Base-by-base conservation (phyloP, 2,329 filamentous ascomycete genomes). In the Cordyceps cicadae region DNA sequence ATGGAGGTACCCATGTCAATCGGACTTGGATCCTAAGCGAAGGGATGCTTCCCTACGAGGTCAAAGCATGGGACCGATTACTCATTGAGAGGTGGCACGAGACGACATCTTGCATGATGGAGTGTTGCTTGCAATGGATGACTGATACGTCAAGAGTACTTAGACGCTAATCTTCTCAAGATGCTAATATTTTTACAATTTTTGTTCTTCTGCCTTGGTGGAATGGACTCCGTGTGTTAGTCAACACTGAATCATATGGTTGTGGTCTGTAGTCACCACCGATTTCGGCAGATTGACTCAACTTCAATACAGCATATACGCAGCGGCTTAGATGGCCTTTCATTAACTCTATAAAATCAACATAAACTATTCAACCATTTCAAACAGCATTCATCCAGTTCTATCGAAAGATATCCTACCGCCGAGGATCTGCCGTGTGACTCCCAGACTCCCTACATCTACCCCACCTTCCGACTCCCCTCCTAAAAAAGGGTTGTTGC, bases 381-480 rank as follows among this genome's bases (percentile, higher is more conserved):
- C 26, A 17, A 5, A 39, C 12, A 46, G 17, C 17, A 19, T 32
- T 45, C n/a, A 12, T n/a, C 29, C 24, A 37, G 3, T n/a, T 3
- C 39, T 29, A 5, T 49, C 19, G 29, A 46, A 57, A 57, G 32
- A 54, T 24, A 17, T n/a, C 17, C 45, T 19, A 9, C 45, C 46
- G 49, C 57, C 57, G 57, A 59, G 26, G 57, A 59, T 59, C 57
- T 59, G 14, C 57, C 57, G 57, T 53, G 57, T 59, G 57, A 59
- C 57, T 59, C 57, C 29, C 15, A 48, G 24, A 39, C 21, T 12
- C 32, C 37, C 24, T 43, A 24, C 43, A 59, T 49, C 57, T n/a
- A n/a, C 57, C 57, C 53, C 57, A 49, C 37, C 49, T 46, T 37
- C 9, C 34, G 41, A 74, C 6, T 68, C 62, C 55, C 55, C 55